Base-by-base conservation (phyloP, 768 basidiomycete genomes). In the Daedaleopsis nitida region DNA sequence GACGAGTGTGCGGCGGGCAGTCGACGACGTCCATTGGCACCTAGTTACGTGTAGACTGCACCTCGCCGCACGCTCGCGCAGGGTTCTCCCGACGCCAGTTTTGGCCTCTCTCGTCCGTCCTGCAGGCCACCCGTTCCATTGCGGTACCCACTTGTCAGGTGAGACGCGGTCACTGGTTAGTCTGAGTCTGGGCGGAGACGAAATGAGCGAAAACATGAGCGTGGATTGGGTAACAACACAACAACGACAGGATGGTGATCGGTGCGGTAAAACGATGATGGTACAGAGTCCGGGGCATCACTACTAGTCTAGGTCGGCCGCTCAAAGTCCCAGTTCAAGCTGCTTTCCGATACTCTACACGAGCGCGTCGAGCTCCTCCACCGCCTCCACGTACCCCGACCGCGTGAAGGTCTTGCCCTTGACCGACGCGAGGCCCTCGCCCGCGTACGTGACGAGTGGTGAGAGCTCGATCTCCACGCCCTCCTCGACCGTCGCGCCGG, bases 391-490 rank as follows among this genome's bases (percentile, higher is more conserved):
- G 38, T 84, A 71, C 11, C 93, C 94, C 16, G 89, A 91, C 72
- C 83, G 91, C 49, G 82, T 82, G 73, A 94, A 89, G 32, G 75
- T 83, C 79, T 88, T 88, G 48, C 94, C 95, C 74, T 86, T 87
- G 51, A 91, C 81, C 51, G 74, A 77, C 68, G 91, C 87, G 62
- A 98, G 76, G 1, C 94, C 96, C 73, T 99, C 97, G 16, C 97
- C 97, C 21, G 90, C 89, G 65, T 98, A 99, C 68, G 85, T 89
- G 59, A 96, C 87, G 10, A 88, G 77, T 17, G 97, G 95, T 2
- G 91, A 92, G 54, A 98, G 78, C 76, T 99, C 97, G 59, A 98
- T 89, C 73, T 96, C 91, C 17, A 91, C 86, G 42, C 81, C 88
- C 0, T 89, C 86, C 45, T 76, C 72, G n/a, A 93, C 80, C 35